These are phyloP conservation scores for Prunus padus DNA, from an alignment of 306 rosid genomes.

Conservation along the genomic window DNA sequence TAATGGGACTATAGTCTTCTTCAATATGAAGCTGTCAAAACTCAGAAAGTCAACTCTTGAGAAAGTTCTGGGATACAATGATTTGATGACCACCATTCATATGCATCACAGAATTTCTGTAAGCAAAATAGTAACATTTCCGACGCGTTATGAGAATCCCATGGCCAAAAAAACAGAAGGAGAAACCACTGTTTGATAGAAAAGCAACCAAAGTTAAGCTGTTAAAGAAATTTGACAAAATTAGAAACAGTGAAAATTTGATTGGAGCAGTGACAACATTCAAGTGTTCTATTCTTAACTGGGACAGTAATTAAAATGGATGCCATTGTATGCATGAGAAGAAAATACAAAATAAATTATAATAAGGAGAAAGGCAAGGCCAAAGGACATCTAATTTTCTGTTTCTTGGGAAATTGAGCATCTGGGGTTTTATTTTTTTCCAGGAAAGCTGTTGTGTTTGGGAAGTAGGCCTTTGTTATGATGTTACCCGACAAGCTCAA, in stretches of 20 bases:
- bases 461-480: constrained; percentile 24
- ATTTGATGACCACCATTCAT: constrained; percentile 3
- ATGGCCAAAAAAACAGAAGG: neutral
- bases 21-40: constrained; percentile 15
- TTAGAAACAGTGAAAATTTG: neutral
- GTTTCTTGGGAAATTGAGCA: neutral
- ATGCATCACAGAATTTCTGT: neutral
- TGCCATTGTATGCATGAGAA: too few relatives aligned
- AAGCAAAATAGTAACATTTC: neutral
- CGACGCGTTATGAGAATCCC: neutral
- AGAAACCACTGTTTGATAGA: constrained; percentile 3
- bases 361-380: neutral
- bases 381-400: neutral
- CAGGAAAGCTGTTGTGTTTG: constrained; percentile 9
- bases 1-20: constrained; percentile 6
- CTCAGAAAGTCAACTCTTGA: constrained; percentile 17
- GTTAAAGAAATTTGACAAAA: neutral
- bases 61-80: constrained; percentile 8
- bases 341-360: neutral
- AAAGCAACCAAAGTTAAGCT: neutral
- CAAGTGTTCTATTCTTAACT: too few relatives aligned
- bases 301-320: too few relatives aligned
- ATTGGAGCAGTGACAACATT: too few relatives aligned
- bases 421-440: neutral
- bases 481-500: constrained; percentile 42